These are phyloP conservation scores for Neospermospora avenae DNA, from an alignment of 2,329 filamentous ascomycete genomes.

Conservation along the genomic window DNA sequence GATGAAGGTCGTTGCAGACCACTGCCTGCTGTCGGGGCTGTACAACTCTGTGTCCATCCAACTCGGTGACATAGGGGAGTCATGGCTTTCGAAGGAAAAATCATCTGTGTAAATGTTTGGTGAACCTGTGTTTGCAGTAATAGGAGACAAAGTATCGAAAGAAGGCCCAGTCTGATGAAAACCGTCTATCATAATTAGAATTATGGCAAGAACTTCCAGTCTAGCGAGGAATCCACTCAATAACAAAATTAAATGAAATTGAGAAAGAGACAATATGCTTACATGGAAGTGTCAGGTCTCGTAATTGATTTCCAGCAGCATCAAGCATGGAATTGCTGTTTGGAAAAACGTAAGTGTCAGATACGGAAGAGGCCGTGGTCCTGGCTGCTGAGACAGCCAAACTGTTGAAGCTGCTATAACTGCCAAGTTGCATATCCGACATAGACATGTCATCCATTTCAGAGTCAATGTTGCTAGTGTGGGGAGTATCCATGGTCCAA, in stretches of 20 bases:
- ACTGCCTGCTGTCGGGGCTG: constrained; percentile 10
- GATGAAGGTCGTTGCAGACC: constrained; percentile 11
- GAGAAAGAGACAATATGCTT: not conserved
- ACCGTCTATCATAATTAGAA: constrained; percentile 18
- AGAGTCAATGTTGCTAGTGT: constrained; percentile 10
- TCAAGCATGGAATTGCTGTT: constrained; percentile 15
- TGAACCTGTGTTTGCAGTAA: constrained; percentile 8
- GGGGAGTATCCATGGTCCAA: constrained; percentile 20
- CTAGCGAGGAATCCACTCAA: not conserved
- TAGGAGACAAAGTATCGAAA: constrained; percentile 10
- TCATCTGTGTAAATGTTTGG: constrained; percentile 16
- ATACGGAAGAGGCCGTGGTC: constrained; percentile 24
- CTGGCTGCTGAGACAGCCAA: constrained; percentile 18
- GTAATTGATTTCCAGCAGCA: constrained; percentile 14
- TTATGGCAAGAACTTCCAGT: not conserved
- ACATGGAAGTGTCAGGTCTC: constrained; percentile 24
- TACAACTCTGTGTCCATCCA: constrained; percentile 10
- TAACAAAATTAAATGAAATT: not conserved
- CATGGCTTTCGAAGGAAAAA: constrained; percentile 18
- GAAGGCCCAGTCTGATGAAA: constrained; percentile 19
- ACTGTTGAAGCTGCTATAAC: constrained; percentile 26
- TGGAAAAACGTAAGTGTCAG: constrained; percentile 27
- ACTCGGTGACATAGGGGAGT: constrained; percentile 3
- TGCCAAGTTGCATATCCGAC: constrained; percentile 26
- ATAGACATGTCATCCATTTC: constrained; percentile 22